Percentiles rank a stretch among this genome's conserved stretches.
These are phyloP conservation scores for Penicillium sp. DNA, from an alignment of 2,329 filamentous ascomycete genomes.

Conservation along the genomic window DNA sequence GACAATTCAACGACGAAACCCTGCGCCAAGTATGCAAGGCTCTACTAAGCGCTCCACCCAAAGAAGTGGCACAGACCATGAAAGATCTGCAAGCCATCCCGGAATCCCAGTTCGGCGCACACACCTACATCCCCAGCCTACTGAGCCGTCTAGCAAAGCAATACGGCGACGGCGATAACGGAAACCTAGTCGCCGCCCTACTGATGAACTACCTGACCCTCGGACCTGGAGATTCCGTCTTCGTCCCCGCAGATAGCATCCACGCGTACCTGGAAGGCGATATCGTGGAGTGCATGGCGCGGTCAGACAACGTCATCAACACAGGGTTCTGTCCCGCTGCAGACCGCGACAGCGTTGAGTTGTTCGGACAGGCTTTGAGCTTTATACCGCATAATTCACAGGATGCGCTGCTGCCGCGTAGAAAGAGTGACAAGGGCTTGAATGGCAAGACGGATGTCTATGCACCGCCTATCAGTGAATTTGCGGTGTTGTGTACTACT, in stretches of 20 bases:
- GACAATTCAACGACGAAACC: slow-evolving; percentile 55
- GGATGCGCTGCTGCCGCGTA: slow-evolving; percentile 55
- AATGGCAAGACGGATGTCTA: slow-evolving; percentile 64
- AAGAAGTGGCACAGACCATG: slow-evolving; percentile 54
- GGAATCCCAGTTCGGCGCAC: slow-evolving; percentile 49
- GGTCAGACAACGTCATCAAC: slow-evolving; percentile 72
- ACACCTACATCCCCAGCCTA: slow-evolving; percentile 62
- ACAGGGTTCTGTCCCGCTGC: slow-evolving; percentile 69
- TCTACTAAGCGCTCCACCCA: slow-evolving; percentile 54
- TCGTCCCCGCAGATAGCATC: slow-evolving; percentile 70
- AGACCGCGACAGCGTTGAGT: slow-evolving; percentile 62
- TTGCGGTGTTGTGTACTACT: slow-evolving; percentile 63
- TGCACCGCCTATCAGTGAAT: slow-evolving; percentile 67
- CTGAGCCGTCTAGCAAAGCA: slow-evolving; percentile 63
- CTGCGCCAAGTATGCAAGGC: slow-evolving; percentile 56
- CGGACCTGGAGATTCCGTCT: slow-evolving; percentile 64
- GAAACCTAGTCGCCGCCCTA: slow-evolving; percentile 65
- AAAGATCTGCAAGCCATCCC: slow-evolving; percentile 51
- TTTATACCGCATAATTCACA: slow-evolving; percentile 61
- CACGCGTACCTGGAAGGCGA: slow-evolving; percentile 71
- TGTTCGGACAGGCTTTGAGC: slow-evolving; percentile 62
- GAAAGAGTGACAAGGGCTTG: slow-evolving; percentile 51
- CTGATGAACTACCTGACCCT: slow-evolving; percentile 73
- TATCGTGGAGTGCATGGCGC: slow-evolving; percentile 77
- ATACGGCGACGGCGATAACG: slow-evolving; percentile 63